Evolutionary conservation across 768 basidiomycete genomes (phyloP).

Genomic region (Mrakia blollopis): DNA sequence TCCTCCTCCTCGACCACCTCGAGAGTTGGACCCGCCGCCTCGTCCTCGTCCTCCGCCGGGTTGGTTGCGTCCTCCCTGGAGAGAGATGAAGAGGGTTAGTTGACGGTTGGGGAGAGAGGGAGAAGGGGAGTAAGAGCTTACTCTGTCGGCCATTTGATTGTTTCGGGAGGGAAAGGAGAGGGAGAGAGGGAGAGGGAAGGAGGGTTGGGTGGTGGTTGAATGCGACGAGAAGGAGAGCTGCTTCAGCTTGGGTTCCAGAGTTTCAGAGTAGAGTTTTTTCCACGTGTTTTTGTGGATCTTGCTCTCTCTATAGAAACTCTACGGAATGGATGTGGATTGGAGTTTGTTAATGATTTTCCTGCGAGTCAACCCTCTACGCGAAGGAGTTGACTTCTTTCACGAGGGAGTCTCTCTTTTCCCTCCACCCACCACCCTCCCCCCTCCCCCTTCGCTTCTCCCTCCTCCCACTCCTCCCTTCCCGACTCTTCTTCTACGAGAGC

Average conservation of each 20-base stretch:
- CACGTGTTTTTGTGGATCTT: too few species aligned
- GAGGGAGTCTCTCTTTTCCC: background rate
- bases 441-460: background rate
- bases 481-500: background rate
- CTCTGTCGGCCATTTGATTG: constrained; percentile 7
- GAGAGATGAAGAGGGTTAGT: background rate
- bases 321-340: too few species aligned
- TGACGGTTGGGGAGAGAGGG: background rate
- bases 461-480: background rate
- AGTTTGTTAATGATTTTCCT: too few species aligned
- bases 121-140: background rate
- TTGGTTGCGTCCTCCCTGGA: constrained; percentile 1
- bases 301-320: too few species aligned
- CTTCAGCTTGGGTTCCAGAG: too few species aligned
- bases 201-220: background rate
- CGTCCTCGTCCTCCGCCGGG: constrained; percentile 42
- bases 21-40: too few species aligned
- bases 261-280: too few species aligned
- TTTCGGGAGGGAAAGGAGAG: too few species aligned
- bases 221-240: too few species aligned
- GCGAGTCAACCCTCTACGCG: background rate
- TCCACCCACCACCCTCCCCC: background rate
- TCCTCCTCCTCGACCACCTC: constrained; percentile 50
- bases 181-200: background rate
- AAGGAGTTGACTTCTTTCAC: background rate